Conservation (phyloP, 2,329 filamentous ascomycete species). For the Chaetomiaceae sp. region DNA sequence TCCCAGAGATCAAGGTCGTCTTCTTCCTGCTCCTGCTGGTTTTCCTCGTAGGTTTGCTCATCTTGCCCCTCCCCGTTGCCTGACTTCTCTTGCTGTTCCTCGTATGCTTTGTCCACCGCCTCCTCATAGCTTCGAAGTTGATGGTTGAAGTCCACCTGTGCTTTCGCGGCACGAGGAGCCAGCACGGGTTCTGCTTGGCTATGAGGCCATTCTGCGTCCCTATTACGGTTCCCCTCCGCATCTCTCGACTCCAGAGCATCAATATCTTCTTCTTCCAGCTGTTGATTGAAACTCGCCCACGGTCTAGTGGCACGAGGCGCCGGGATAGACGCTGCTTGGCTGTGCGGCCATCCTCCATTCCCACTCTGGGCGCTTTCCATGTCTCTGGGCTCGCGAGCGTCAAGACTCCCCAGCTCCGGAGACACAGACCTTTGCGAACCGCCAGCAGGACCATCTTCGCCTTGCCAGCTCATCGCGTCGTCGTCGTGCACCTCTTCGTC, state of each 20-base stretch:
- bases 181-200: not conserved
- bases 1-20: conserved; percentile 48
- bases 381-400: not conserved
- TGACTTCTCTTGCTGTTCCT: not conserved
- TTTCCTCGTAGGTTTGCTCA: conserved; percentile 25
- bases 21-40: conserved; percentile 34
- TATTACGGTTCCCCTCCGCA: not conserved
- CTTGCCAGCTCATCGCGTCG: conserved; percentile 43
- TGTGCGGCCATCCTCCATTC: not conserved
- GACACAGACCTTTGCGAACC: conserved; percentile 11
- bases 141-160: not conserved
- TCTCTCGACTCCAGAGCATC: not conserved
- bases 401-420: conserved; percentile 10
- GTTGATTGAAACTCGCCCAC: not conserved
- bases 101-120: too few relatives aligned
- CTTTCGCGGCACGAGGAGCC: not conserved
- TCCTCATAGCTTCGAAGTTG: not conserved
- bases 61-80: not conserved
- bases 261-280: too few relatives aligned
- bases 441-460: conserved; percentile 19
- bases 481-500: conserved; percentile 23
- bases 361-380: not conserved
- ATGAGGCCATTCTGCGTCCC: not conserved
- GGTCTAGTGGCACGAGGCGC: not conserved
- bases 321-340: not conserved